phyloP scores from a whole-genome alignment of 2,329 filamentous ascomycete species.

The Paraphaeosphaeria minitans region DNA sequence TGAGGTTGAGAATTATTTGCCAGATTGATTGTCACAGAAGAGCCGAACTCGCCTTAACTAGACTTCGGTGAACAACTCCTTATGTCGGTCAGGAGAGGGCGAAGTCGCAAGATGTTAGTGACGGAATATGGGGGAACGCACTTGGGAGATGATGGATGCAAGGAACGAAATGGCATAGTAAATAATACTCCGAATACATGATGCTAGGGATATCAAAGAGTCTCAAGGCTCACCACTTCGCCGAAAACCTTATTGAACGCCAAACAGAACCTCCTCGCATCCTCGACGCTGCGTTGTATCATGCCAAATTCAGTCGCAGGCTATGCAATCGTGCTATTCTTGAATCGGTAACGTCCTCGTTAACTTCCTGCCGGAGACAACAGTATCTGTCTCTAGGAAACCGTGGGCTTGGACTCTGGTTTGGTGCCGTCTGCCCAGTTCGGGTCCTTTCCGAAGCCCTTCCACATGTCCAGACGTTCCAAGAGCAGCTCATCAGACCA shows the following conservation, averaged over 20 bases:
- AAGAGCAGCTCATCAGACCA: conserved; percentile 79
- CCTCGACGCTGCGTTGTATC: neutral
- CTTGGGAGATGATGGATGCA: neutral
- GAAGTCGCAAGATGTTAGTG: neutral
- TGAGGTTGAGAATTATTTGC: neutral
- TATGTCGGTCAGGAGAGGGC: neutral
- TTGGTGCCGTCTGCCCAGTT: conserved; percentile 35
- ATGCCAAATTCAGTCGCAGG: neutral
- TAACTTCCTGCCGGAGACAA: neutral
- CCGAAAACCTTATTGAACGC: conserved; percentile 12
- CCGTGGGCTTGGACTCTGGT: conserved; percentile 21
- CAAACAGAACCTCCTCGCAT: neutral
- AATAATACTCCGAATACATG: neutral
- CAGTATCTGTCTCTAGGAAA: neutral
- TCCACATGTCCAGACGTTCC: conserved; percentile 79
- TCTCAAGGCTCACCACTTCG: conserved; percentile 9
- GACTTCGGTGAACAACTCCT: neutral
- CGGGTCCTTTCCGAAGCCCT: conserved; percentile 42
- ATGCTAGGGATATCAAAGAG: conserved; percentile 13
- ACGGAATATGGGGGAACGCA: neutral
- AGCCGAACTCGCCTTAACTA: neutral
- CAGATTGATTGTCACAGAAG: neutral
- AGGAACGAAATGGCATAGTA: neutral
- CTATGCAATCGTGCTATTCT: neutral
- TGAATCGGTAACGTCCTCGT: neutral